phyloP scores from a whole-genome alignment of 306 rosid genomes.

The Dryas alaskensis region DNA sequence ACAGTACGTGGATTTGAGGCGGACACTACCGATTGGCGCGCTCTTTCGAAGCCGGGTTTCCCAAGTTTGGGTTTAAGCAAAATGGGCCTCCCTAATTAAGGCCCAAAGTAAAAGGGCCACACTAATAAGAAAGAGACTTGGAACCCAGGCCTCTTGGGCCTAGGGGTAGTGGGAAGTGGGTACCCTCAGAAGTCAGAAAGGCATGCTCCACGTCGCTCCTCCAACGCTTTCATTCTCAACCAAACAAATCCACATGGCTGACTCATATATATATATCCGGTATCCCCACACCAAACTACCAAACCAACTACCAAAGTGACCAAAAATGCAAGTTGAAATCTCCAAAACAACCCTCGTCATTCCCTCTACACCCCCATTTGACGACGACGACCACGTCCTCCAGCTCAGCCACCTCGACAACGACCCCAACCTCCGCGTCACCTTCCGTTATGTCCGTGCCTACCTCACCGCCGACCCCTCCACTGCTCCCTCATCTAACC shows the following conservation, averaged over 20 bases:
- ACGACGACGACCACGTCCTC: constrained; percentile 44
- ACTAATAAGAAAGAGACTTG: too few relatives aligned
- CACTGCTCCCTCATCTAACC: constrained; percentile 26
- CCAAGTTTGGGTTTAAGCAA: not conserved
- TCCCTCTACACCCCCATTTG: constrained; percentile 56
- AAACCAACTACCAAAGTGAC: not conserved
- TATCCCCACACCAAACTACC: not conserved
- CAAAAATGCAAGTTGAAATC: constrained; percentile 32
- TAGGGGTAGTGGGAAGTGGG: not conserved
- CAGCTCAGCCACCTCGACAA: constrained; percentile 76
- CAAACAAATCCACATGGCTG: not conserved
- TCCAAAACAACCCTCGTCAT: constrained; percentile 33
- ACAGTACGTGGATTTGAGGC: too few relatives aligned
- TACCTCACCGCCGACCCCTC: constrained; percentile 33
- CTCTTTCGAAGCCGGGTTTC: not conserved
- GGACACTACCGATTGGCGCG: not conserved
- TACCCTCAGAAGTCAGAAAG: not conserved
- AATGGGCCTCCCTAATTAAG: too few relatives aligned
- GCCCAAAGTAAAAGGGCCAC: not conserved
- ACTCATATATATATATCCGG: not conserved
- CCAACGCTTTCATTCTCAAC: not conserved
- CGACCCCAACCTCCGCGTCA: constrained; percentile 66
- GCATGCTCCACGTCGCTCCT: constrained; percentile 44
- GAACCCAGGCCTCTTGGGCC: too few relatives aligned
- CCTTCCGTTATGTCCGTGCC: constrained; percentile 81